Evolutionary conservation across 345 rosid genomes (phyloP), one percentile per base, ranked within the genome.

Genomic region (Boechera retrofracta): DNA sequence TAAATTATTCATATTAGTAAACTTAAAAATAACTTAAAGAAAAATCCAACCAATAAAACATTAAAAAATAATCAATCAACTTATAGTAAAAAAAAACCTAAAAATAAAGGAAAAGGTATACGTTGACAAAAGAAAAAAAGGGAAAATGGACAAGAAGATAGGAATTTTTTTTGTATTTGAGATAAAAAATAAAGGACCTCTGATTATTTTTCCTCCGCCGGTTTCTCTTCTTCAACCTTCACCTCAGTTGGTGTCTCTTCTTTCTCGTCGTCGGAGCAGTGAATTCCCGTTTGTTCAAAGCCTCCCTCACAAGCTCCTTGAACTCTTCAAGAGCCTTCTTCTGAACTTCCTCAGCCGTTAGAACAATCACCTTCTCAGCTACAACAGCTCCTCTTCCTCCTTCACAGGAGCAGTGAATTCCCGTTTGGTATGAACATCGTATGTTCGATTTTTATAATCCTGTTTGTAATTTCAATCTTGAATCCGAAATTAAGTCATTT

Each of bases 261-360:
- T 12, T 64, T 63, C 80, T 64, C 1, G 87, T 39, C 32, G 39
- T 39, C 0, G 80, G 83, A 73, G 86, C 75, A 33, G 83, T 73
- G 83, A 90, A 88, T 67, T 84, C 85, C 3, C 79, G 83, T 64
- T 79, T 84, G 67, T 80, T 79, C 15, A 88, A 60, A 41, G 91
- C 90, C 36, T 88, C 87, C 7, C 83, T 89, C 18, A 90, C 82
- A 12, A 88, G 81, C 18, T 77, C 79, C 48, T 83, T 88, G 15
- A 90, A 69, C 54, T 90, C 96, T 1, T 88, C 89, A 2, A 86
- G 82, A 5, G 90, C 88, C 73, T 85, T 90, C 76, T 76, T 86
- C 57, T 90, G 82, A 5, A 82, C 7, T 29, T 87, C 86, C 3
- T 91, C 87, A 49, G 88, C 81, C 5, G 88, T 66, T 8, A 76